Evolutionary conservation across 2,329 filamentous ascomycete species (phyloP).

Genomic region (Rhynchosporium graminicola): DNA sequence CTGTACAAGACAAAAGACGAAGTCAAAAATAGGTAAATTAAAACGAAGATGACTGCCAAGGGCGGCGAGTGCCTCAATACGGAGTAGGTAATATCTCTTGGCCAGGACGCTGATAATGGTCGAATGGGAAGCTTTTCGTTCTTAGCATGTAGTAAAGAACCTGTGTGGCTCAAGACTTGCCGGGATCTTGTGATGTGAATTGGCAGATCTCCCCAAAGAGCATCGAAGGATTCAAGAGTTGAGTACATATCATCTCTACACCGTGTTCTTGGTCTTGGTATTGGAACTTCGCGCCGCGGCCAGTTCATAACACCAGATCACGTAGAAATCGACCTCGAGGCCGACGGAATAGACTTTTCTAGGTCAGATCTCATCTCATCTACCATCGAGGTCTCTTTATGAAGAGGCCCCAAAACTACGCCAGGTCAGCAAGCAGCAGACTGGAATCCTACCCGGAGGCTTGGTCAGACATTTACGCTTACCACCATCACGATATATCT

Average conservation of each 20-base stretch:
- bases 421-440: constrained; percentile 2
- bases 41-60: constrained; percentile 1
- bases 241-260: neutral
- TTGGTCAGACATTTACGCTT: constrained; percentile 42
- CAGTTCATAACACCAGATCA: neutral
- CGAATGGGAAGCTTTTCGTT: neutral
- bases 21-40: neutral
- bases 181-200: neutral
- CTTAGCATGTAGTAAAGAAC: neutral
- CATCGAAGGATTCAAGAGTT: constrained; percentile 1
- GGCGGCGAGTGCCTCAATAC: neutral
- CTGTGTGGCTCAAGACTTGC: neutral
- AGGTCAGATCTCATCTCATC: neutral
- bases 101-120: neutral
- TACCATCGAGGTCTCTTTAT: neutral
- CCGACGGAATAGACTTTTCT: too few species aligned
- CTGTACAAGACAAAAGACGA: neutral
- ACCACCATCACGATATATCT: constrained; percentile 94
- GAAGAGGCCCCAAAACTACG: neutral
- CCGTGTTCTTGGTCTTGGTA: neutral
- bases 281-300: neutral
- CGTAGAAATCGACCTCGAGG: too few species aligned
- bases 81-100: neutral
- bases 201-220: neutral
- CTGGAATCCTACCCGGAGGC: constrained; percentile 3